Evolutionary conservation across 2,329 filamentous ascomycete genomes (phyloP).

Genomic region (Diplodia corticola): DNA sequence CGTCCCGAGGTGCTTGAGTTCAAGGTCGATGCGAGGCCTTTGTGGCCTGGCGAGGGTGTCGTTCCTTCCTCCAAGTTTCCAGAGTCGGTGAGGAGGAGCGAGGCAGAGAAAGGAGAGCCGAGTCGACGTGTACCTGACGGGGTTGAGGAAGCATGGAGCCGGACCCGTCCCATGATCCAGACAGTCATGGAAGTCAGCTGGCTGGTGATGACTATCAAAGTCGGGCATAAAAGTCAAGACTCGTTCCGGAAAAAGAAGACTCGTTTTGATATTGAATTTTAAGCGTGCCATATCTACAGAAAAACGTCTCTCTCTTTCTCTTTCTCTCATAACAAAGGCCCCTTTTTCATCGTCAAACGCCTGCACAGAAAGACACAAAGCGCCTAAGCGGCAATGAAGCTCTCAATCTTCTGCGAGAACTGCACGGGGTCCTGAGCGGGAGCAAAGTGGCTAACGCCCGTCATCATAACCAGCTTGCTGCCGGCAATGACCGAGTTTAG

Average conservation of each 20-base stretch:
- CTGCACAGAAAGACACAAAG: neutral
- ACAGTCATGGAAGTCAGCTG: neutral
- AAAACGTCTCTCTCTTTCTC: neutral
- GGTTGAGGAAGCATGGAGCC: neutral
- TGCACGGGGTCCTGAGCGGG: slow-evolving; percentile 44
- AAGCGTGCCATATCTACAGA: neutral
- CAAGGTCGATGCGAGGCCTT: neutral
- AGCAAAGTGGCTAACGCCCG: slow-evolving; percentile 47
- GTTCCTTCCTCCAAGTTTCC: slow-evolving; percentile 3
- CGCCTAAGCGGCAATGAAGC: slow-evolving; percentile 17
- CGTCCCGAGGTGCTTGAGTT: slow-evolving; percentile 41
- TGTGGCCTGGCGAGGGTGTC: slow-evolving; percentile 11
- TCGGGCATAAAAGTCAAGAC: neutral
- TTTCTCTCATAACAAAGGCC: too few relatives aligned
- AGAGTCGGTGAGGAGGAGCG: neutral
- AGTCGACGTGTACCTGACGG: neutral
- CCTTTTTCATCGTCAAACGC: neutral
- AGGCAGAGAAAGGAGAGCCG: neutral
- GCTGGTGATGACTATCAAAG: neutral
- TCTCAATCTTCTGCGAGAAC: slow-evolving; percentile 26
- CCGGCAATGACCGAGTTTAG: slow-evolving; percentile 41
- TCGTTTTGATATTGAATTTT: neutral
- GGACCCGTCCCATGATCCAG: neutral
- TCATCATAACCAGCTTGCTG: slow-evolving; percentile 41
- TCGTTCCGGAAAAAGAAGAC: neutral